These are phyloP conservation scores for Pseudonitzschia multiseries DNA, from an alignment of 108 stramenopile species.

Conservation along the genomic window DNA sequence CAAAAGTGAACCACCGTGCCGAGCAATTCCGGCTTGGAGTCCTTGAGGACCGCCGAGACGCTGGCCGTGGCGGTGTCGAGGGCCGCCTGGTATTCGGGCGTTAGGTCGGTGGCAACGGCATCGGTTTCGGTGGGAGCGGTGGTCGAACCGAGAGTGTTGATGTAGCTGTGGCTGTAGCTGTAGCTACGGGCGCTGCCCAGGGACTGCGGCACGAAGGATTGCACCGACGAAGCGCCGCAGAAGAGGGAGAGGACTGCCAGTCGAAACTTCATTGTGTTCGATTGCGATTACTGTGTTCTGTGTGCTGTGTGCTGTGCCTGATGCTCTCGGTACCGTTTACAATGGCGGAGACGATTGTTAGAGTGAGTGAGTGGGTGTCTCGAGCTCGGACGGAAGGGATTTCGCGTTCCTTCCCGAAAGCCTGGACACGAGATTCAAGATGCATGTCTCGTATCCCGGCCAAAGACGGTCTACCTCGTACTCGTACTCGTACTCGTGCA, in stretches of 20 bases:
- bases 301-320: too few relatives aligned
- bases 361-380: too few relatives aligned
- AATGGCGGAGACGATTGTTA: too few relatives aligned
- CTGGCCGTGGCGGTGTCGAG: slow-evolving; percentile 39
- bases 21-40: slow-evolving; percentile 37
- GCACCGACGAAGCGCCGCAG: not conserved
- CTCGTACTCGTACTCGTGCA: too few relatives aligned
- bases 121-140: slow-evolving; percentile 2
- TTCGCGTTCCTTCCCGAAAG: too few relatives aligned
- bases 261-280: not conserved
- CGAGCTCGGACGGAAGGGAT: too few relatives aligned
- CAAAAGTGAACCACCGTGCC: slow-evolving; percentile 61
- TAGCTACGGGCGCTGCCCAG: not conserved
- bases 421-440: too few relatives aligned
- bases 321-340: too few relatives aligned
- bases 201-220: not conserved
- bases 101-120: slow-evolving; percentile 2
- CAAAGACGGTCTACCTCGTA: too few relatives aligned
- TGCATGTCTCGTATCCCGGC: too few relatives aligned
- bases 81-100: slow-evolving; percentile 57
- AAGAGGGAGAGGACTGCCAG: slow-evolving; percentile 8
- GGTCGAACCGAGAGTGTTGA: not conserved
- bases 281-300: too few relatives aligned
- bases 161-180: too few relatives aligned
- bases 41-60: slow-evolving; percentile 38